phyloP scores from a whole-genome alignment of 1,139 yeast genomes.

The Geotrichum citri-aurantii region DNA sequence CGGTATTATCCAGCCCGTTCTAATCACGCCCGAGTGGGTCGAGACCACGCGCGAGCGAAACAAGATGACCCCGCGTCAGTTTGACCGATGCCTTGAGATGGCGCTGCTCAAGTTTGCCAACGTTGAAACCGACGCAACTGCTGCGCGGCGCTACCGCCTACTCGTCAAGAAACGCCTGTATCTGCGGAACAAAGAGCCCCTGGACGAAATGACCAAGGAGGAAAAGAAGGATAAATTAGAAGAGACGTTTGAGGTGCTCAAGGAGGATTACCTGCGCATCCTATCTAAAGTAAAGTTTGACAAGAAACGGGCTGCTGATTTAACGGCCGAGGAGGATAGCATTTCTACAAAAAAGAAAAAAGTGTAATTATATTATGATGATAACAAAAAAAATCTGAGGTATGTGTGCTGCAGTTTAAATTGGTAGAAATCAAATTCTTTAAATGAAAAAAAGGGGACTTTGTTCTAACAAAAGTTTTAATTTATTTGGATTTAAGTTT shows the following conservation, averaged over 20 bases:
- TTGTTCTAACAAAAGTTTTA: too few relatives aligned
- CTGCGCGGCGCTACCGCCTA: slow-evolving; percentile 41
- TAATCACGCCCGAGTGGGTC: slow-evolving; percentile 40
- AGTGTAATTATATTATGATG: neutral
- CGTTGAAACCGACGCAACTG: slow-evolving; percentile 22
- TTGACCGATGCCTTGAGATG: slow-evolving; percentile 74
- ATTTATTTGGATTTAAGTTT: too few relatives aligned
- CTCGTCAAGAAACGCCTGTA: slow-evolving; percentile 68
- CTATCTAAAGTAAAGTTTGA: slow-evolving; percentile 55
- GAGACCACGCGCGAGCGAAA: slow-evolving; percentile 35
- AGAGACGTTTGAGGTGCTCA: slow-evolving; percentile 63
- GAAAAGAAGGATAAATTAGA: slow-evolving; percentile 65
- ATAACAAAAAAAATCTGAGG: too few relatives aligned
- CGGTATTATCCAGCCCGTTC: neutral
- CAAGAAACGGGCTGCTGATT: slow-evolving; percentile 27
- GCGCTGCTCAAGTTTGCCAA: slow-evolving; percentile 42
- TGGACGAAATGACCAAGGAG: slow-evolving; percentile 56
- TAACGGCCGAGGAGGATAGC: neutral
- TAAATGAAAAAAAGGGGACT: too few relatives aligned
- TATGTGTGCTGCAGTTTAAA: neutral
- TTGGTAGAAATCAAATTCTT: neutral
- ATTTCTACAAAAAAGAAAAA: slow-evolving; percentile 4
- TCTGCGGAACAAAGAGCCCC: slow-evolving; percentile 72
- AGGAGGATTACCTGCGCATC: slow-evolving; percentile 63
- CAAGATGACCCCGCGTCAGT: slow-evolving; percentile 75